Percentiles rank a stretch among this genome's conserved stretches.
These are phyloP conservation scores for Microbotryum scabiosae DNA, from an alignment of 1,284 basidiomycete species.

Conservation along the genomic window DNA sequence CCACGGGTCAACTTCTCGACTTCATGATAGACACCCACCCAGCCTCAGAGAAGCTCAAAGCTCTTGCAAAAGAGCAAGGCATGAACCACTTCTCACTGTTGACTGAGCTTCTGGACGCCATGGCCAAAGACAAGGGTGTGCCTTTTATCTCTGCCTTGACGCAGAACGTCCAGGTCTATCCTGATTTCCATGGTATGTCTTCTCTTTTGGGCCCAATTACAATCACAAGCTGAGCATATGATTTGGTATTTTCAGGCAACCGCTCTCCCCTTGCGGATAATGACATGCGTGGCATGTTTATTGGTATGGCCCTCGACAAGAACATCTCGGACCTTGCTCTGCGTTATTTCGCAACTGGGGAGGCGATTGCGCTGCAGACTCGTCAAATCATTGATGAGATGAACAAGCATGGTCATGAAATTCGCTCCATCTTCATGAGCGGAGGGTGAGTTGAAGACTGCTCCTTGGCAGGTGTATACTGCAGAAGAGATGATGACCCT, in stretches of 20 bases:
- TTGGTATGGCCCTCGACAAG: conserved; percentile 74
- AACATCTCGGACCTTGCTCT: conserved; percentile 72
- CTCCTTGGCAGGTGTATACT: neutral
- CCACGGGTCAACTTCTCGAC: conserved; percentile 79
- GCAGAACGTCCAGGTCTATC: conserved; percentile 86
- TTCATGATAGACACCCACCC: conserved; percentile 90
- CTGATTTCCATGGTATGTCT: conserved; percentile 57
- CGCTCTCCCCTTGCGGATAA: conserved; percentile 91
- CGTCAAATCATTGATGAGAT: conserved; percentile 88
- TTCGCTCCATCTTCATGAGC: conserved; percentile 82
- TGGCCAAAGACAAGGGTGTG: conserved; percentile 49
- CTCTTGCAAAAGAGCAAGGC: conserved; percentile 44
- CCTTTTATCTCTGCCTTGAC: conserved; percentile 59
- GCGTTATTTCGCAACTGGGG: conserved; percentile 81
- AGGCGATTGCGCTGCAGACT: conserved; percentile 91
- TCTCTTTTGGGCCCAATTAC: no score
- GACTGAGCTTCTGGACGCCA: conserved; percentile 61
- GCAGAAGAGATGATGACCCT: conserved; percentile 46
- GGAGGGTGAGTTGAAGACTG: conserved; percentile 40
- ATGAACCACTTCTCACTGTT: conserved; percentile 53
- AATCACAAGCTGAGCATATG: neutral
- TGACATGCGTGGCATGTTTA: conserved; percentile 82
- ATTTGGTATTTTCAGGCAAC: conserved; percentile 56
- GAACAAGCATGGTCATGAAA: conserved; percentile 74
- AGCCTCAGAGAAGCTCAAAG: conserved; percentile 62